These are phyloP conservation scores for Boletus eberwhitei DNA, from an alignment of 768 basidiomycete species.

Conservation along the genomic window DNA sequence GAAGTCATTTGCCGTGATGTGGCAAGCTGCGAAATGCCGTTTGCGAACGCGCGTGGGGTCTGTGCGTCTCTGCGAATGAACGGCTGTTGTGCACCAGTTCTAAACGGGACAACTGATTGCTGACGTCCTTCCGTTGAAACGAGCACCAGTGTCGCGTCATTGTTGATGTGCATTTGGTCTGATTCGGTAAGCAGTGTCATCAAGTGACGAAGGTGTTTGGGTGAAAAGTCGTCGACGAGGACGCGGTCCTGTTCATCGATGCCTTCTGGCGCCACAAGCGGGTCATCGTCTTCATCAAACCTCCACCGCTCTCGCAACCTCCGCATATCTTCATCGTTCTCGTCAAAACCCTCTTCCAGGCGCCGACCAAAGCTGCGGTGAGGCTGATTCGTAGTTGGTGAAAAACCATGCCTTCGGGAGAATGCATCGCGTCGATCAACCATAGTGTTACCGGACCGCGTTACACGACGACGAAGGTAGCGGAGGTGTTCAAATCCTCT, in stretches of 20 bases:
- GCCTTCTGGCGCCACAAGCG: constrained; percentile 53
- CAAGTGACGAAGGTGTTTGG: constrained; percentile 53
- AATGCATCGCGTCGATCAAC: constrained; percentile 63
- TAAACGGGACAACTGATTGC: constrained; percentile 49
- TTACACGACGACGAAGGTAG: constrained; percentile 65
- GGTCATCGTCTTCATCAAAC: constrained; percentile 64
- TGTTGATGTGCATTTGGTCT: constrained; percentile 49
- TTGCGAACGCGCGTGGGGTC: constrained; percentile 19
- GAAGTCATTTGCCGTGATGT: constrained; percentile 21
- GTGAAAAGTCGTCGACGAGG: constrained; percentile 68
- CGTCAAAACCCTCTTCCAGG: constrained; percentile 28
- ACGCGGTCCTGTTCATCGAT: constrained; percentile 65
- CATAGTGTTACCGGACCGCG: constrained; percentile 77
- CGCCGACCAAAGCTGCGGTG: constrained; percentile 14
- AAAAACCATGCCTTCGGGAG: constrained; percentile 24
- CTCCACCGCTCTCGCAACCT: constrained; percentile 60
- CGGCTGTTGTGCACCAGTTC: constrained; percentile 31
- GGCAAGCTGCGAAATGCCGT: constrained; percentile 26
- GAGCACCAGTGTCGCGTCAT: constrained; percentile 48
- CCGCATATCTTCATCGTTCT: constrained; percentile 38
- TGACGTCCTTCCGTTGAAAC: constrained; percentile 48
- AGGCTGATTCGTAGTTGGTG: constrained; percentile 2
- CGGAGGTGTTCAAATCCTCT: constrained; percentile 25
- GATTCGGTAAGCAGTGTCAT: constrained; percentile 56
- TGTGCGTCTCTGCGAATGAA: constrained; percentile 26